phyloP scores from a whole-genome alignment of 2,329 filamentous ascomycete species.

The Colletotrichum coccodes region DNA sequence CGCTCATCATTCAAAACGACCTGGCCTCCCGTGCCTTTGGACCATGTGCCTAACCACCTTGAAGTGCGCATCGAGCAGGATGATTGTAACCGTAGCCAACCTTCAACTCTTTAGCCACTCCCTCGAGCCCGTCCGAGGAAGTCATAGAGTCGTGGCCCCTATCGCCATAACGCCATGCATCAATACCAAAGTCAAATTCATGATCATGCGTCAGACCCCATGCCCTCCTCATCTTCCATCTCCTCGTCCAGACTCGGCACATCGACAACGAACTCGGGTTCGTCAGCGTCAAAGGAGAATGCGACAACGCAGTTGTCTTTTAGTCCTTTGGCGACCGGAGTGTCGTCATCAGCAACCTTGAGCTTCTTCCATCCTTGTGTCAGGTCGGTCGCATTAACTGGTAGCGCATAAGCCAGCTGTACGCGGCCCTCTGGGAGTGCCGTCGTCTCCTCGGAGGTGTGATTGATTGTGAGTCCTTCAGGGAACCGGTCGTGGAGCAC shows the following conservation, averaged over 20 bases:
- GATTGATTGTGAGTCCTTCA: slow-evolving; percentile 55
- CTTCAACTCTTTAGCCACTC: background rate
- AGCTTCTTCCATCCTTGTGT: slow-evolving; percentile 61
- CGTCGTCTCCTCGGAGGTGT: slow-evolving; percentile 45
- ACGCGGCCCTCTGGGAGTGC: slow-evolving; percentile 52
- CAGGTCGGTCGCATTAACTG: slow-evolving; percentile 56
- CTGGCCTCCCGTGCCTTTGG: background rate
- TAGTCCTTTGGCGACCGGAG: slow-evolving; percentile 53
- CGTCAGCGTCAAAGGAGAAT: slow-evolving; percentile 57
- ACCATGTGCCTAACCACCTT: background rate
- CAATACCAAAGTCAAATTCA: background rate
- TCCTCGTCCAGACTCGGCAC: slow-evolving; percentile 52
- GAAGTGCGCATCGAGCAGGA: background rate
- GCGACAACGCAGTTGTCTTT: slow-evolving; percentile 60
- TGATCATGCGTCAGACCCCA: slow-evolving; percentile 27
- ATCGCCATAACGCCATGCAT: slow-evolving; percentile 22
- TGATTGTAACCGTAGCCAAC: background rate
- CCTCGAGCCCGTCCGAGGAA: background rate
- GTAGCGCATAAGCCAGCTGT: slow-evolving; percentile 57
- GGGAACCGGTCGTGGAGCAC: slow-evolving; percentile 68
- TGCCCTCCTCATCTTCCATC: slow-evolving; percentile 52
- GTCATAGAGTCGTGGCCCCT: background rate
- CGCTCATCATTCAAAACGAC: no score
- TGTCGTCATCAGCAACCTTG: slow-evolving; percentile 48
- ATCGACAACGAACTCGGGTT: slow-evolving; percentile 56